Evolutionary conservation across 805 yeast genomes (phyloP), one percentile per base, ranked within the genome.

Genomic region (Candida nonsorbophila): DNA sequence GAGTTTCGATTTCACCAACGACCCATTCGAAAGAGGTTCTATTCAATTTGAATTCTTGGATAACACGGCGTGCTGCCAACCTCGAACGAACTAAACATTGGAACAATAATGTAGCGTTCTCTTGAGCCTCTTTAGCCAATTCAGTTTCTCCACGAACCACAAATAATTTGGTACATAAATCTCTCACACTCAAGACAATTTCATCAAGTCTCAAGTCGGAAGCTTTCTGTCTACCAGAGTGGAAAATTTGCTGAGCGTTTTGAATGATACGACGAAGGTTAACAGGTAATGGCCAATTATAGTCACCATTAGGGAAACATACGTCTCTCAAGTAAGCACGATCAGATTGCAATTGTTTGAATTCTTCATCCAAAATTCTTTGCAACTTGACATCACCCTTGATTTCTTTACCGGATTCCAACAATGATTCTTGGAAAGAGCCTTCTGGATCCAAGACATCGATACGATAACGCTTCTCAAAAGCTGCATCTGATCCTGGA

Each of bases 261-360:
- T 92, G 97, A 40, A 92, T 72, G 39, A 94, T 81, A 72, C 99
- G 94, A 54, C 97, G 84, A 47, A 92, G 76, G 51, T 94, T 92
- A 15, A 92, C 97, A 17, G 99, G 99, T 43, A 94, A 69, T 34
- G 97, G 97, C 97, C 97, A 90, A 56, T 81, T 84, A 49, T 77
- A 79, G 53, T 92, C 99, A 68, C 98, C 98, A 47, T 83, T 86
- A 27, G 82, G 72, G 66, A 94, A 94, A 24, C 90, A 85, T 16
- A 69, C 72, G 14, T 72, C 73, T 62, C 98, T 79, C 53, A 94
- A 66, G 45, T 80, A 78, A 14, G 58, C 60, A 62, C 99, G 84
- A 48, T 92, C 99, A 12, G 66, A 66, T 22, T 69, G 49, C 37
- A 92, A 70, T 48, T 86, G 96, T 22, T 70, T 69, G 54, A 77